Base-by-base conservation (phyloP, 2,329 filamentous ascomycete genomes). In the Diatrype stigma region DNA sequence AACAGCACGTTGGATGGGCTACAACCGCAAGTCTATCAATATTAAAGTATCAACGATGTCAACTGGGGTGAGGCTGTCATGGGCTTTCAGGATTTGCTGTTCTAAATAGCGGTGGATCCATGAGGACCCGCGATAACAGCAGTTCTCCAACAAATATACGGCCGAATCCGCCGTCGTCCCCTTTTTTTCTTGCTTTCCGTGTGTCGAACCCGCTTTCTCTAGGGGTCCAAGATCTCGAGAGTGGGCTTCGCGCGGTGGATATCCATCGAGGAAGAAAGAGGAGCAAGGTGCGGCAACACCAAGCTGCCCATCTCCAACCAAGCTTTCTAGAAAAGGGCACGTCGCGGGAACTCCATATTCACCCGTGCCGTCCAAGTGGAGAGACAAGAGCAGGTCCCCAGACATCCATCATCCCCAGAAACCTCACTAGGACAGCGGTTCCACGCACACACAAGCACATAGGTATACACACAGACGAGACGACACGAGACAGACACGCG, bases 331-430 rank as follows among this genome's bases (percentile, higher is more conserved):
- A 44, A 26, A 37, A 16, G 14, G 40, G 22, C 21, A 14, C 22
- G 22, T 44, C 40, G 40, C 40, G 40, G 40, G 40, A 44, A 44
- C 40, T 44, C 40, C 40, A 44, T 44, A 44, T 44, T 44, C 40
- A 44, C 40, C 40, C 40, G 40, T 44, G 40, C 40, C 40, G 34
- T 44, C 10, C 40, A 44, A 44, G 40, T 44, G 40, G 40, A 44
- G 40, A 44, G 40, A n/a, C 2, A n/a, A 26, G 11, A 44, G 21
- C 16, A 37, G 14, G 21, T 17, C 22, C 40, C 22, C 22, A 40
- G 37, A 14, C 19, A 40, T n/a, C 22, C 16, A 16, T 17, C 34
- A 37, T 37, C 34, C 40, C 40, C 40, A 16, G 21, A 26, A 44
- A 40, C 37, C 19, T 30, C 26, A 30, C 26, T 30, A 30, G 26